A percentile compares a stretch with the other conserved stretches of the same genome.
Conservation (phyloP, 352 stramenopile genomes). For the Phytophthora meadii region DNA sequence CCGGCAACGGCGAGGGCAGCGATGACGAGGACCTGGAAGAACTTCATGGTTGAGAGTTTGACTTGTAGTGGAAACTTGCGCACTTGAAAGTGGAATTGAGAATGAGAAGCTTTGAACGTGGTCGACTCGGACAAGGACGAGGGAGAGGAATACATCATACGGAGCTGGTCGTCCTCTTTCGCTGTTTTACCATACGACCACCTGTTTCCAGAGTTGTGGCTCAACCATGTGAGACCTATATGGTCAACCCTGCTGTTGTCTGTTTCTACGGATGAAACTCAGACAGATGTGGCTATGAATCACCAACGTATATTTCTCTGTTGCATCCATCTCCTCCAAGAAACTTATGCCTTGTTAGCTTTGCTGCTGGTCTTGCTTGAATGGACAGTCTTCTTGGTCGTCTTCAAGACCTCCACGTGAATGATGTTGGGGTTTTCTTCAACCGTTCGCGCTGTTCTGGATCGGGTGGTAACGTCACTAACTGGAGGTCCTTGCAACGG, state of each 20-base stretch:
- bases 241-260: constrained; percentile 17
- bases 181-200: constrained; percentile 17
- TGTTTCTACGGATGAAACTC: constrained; percentile 12
- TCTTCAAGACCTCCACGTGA: constrained; percentile 18
- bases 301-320: background rate
- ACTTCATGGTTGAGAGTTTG: constrained; percentile 31
- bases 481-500: constrained; percentile 28
- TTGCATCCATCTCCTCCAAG: no score
- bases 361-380: background rate
- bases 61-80: constrained; percentile 14
- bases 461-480: constrained; percentile 29
- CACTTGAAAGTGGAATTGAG: constrained; percentile 20
- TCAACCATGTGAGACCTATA: constrained; percentile 3
- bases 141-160: constrained; percentile 10
- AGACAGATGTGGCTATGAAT: background rate
- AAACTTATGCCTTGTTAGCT: background rate
- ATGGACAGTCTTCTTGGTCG: constrained; percentile 1
- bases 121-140: background rate
- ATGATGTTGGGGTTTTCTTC: constrained; percentile 18
- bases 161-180: background rate
- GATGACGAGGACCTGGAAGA: constrained; percentile 37
- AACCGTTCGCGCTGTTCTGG: constrained; percentile 13
- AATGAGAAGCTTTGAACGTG: constrained; percentile 4
- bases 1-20: constrained; percentile 32
- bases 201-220: constrained; percentile 10